Percentiles rank a stretch among this genome's conserved stretches.
These are phyloP conservation scores for Periconia macrospinosa DNA, from an alignment of 2,329 filamentous ascomycete genomes.

Conservation along the genomic window DNA sequence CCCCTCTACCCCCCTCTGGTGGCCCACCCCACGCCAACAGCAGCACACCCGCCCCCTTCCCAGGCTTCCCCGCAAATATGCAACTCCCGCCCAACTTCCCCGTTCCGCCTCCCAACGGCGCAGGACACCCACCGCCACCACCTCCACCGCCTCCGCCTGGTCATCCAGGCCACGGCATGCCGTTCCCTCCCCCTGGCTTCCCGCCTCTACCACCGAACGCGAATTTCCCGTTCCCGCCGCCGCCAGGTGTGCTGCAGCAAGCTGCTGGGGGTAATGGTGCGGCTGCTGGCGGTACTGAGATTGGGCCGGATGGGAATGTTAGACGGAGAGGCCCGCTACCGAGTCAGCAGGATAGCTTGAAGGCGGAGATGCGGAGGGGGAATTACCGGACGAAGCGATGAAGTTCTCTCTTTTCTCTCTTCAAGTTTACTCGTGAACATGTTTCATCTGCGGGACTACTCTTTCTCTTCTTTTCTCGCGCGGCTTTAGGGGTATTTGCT, in stretches of 20 bases:
- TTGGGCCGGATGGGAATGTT: conserved; percentile 24
- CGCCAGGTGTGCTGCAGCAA: conserved; percentile 30
- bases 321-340: conserved; percentile 71
- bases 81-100: conserved; percentile 3
- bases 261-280: conserved; percentile 20
- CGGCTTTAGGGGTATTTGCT: too few species aligned
- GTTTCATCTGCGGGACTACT: background rate
- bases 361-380: conserved; percentile 70
- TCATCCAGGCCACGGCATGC: conserved; percentile 9
- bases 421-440: background rate
- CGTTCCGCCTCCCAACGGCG: conserved; percentile 3
- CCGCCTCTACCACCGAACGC: conserved; percentile 20
- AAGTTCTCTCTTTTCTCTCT: background rate
- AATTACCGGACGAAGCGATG: conserved; percentile 43
- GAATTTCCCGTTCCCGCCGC: conserved; percentile 10
- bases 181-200: conserved; percentile 21
- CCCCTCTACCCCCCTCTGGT: conserved; percentile 32
- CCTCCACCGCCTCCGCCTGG: conserved; percentile 4
- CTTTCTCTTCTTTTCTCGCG: too few species aligned
- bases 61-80: background rate
- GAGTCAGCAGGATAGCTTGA: conserved; percentile 80
- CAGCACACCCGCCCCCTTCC: conserved; percentile 4
- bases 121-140: conserved; percentile 15
- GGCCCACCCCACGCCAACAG: conserved; percentile 14
- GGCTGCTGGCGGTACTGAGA: conserved; percentile 34